Base-by-base conservation (phyloP, 495 filamentous ascomycete genomes). In the Talaromyces borbonicus region DNA sequence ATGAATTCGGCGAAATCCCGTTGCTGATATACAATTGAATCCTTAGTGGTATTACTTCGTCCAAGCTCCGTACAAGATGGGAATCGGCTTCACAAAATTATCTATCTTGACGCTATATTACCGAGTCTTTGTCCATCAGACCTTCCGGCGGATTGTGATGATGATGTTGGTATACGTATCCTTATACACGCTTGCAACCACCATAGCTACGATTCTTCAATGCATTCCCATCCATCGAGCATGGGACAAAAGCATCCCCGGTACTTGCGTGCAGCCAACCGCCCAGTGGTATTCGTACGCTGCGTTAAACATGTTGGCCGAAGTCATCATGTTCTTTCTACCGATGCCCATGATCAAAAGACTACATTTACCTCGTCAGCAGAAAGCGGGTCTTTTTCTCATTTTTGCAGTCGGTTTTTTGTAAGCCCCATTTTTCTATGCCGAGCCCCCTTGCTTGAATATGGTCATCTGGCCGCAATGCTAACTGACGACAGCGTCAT, bases 321-420 rank as follows among this genome's bases (percentile, higher is more conserved):
- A 75, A 47, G 22, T 69, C 1, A 26, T 67, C 16, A 65, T 71
- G 22, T 46, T 69, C 8, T 26, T 60, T 8, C 54, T 72, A 35
- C 68, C 68, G 1, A 56, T 69, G 26, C 61, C 56, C 2, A 52
- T 61, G 20, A 55, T 69, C 40, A 49, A 46, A 24, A 42, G 52
- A 8, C 35, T 72, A 8, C 59, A 68, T 27, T 50, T 69, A n/a
- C 56, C 60, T 3, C 23, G 41, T 20, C 54, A 54, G 19, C 53
- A 65, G 38, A 60, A 55, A 25, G 20, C 68, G 8, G 61, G 55
- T 11, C 43, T 71, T 26, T 47, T 52, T 20, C 50, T 43, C 19
- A 53, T 71, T 29, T 70, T 71, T 41, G 48, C 56, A 4, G 50
- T 70, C 12, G 66, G 66, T 14, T 46, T 50, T 23, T 67, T 59